These are phyloP conservation scores for Cystofilobasidium ferigula DNA, from an alignment of 768 basidiomycete genomes.

Conservation along the genomic window DNA sequence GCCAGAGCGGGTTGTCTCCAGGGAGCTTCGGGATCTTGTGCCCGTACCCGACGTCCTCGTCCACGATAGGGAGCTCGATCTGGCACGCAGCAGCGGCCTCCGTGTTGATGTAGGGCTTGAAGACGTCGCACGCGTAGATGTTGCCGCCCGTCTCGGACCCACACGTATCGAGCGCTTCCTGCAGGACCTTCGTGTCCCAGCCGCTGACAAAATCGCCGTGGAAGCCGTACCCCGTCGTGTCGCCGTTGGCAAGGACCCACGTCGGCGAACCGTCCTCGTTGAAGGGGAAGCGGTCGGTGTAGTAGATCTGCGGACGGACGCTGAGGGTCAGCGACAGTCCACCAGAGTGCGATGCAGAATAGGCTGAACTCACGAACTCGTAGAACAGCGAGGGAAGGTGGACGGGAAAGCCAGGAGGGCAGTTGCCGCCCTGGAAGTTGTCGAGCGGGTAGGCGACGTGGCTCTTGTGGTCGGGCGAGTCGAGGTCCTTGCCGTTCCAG, in stretches of 20 bases:
- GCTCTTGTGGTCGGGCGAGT: slow-evolving; percentile 2
- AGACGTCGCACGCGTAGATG: slow-evolving; percentile 28
- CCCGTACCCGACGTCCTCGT: slow-evolving; percentile 36
- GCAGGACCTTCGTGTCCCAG: neutral
- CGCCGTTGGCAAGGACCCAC: slow-evolving; percentile 5
- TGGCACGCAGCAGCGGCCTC: slow-evolving; percentile 30
- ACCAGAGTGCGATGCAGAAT: slow-evolving; percentile 32
- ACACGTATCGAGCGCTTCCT: neutral
- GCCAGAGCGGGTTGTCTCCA: slow-evolving; percentile 29
- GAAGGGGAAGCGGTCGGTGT: slow-evolving; percentile 1
- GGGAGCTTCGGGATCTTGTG: slow-evolving; percentile 32
- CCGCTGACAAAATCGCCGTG: slow-evolving; percentile 38
- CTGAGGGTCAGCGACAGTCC: slow-evolving; percentile 30
- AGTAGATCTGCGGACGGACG: slow-evolving; percentile 14
- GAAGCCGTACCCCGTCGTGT: slow-evolving; percentile 27
- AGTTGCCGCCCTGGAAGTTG: slow-evolving; percentile 4
- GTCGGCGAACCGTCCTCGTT: neutral
- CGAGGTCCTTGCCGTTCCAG: slow-evolving; percentile 12
- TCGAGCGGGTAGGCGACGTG: slow-evolving; percentile 15
- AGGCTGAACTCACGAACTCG: slow-evolving; percentile 38
- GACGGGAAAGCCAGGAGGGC: slow-evolving; percentile 28
- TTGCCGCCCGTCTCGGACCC: neutral
- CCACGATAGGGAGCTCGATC: slow-evolving; percentile 33
- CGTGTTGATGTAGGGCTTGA: slow-evolving; percentile 36
- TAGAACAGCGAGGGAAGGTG: slow-evolving; percentile 39